A percentile compares a stretch with the other conserved stretches of the same genome.
Evolutionary conservation across 2,329 filamentous ascomycete genomes (phyloP).

Genomic region (Orbilia quercus): DNA sequence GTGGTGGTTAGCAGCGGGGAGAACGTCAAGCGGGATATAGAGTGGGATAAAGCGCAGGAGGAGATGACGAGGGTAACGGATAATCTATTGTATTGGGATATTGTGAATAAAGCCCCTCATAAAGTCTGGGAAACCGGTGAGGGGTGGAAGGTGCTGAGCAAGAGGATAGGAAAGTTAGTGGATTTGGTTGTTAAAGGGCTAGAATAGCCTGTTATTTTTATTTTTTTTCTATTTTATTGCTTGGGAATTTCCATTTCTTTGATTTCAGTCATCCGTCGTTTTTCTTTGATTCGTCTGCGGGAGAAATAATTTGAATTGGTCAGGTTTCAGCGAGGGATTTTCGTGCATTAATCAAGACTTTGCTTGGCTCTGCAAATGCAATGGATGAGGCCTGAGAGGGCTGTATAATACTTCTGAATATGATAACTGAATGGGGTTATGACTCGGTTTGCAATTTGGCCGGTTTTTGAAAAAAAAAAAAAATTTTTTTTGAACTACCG

Average conservation of each 20-base stretch:
- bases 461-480: too few relatives aligned
- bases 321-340: background rate
- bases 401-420: too few relatives aligned
- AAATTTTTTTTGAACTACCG: too few relatives aligned
- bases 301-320: background rate
- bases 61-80: conserved; percentile 83
- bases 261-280: background rate
- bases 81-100: conserved; percentile 83
- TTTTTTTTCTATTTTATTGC: conserved; percentile 2
- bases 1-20: conserved; percentile 84
- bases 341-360: background rate
- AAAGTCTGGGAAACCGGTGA: conserved; percentile 83
- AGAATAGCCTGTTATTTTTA: conserved; percentile 11
- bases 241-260: conserved; percentile 1
- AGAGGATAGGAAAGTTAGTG: conserved; percentile 78
- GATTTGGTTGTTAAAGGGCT: conserved; percentile 22
- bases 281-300: background rate
- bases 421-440: too few relatives aligned
- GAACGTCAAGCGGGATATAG: conserved; percentile 72
- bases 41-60: conserved; percentile 86
- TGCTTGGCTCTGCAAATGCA: too few relatives aligned
- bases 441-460: too few relatives aligned
- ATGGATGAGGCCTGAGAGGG: too few relatives aligned
- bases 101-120: conserved; percentile 85
- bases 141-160: conserved; percentile 80